Percentiles rank a stretch among this genome's conserved stretches.
Evolutionary conservation across 176 grass and related monocot genomes (phyloP).

Genomic region (Poa pratensis): DNA sequence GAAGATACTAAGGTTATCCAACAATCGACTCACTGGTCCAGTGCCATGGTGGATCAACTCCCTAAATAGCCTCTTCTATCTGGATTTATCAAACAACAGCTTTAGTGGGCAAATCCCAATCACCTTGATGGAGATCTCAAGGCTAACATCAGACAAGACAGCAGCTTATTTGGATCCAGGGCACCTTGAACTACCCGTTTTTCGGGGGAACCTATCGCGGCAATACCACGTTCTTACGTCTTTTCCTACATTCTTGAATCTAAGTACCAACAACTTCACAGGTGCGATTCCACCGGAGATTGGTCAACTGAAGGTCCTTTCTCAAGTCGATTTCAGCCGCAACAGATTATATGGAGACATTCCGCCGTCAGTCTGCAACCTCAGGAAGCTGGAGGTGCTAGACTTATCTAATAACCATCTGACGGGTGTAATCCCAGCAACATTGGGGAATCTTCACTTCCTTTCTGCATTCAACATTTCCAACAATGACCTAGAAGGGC

Average conservation of each 20-base stretch:
- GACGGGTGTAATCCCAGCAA: conserved; percentile 3
- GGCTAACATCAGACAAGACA: background rate
- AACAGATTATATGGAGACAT: conserved; percentile 32
- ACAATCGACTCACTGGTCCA: background rate
- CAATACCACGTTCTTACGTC: background rate
- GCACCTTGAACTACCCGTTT: background rate
- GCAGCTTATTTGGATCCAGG: background rate
- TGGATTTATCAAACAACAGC: background rate
- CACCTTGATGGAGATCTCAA: background rate
- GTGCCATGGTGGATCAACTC: background rate
- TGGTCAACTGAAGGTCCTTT: conserved; percentile 24
- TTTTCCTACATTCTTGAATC: background rate
- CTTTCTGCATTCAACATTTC: conserved; percentile 33
- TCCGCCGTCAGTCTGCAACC: background rate
- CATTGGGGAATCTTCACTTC: conserved; percentile 23
- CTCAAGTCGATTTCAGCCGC: background rate
- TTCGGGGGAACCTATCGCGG: background rate
- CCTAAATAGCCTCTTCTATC: background rate
- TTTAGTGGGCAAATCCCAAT: background rate
- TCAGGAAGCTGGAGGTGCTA: conserved; percentile 35
- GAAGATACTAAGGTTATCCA: background rate
- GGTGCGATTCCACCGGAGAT: background rate
- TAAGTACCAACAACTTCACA: background rate
- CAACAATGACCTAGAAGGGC: conserved; percentile 39
- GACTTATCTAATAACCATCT: conserved; percentile 34